Evolutionary conservation across 495 filamentous ascomycete genomes (phyloP).

Genomic region (Bryoglossum gracile): DNA sequence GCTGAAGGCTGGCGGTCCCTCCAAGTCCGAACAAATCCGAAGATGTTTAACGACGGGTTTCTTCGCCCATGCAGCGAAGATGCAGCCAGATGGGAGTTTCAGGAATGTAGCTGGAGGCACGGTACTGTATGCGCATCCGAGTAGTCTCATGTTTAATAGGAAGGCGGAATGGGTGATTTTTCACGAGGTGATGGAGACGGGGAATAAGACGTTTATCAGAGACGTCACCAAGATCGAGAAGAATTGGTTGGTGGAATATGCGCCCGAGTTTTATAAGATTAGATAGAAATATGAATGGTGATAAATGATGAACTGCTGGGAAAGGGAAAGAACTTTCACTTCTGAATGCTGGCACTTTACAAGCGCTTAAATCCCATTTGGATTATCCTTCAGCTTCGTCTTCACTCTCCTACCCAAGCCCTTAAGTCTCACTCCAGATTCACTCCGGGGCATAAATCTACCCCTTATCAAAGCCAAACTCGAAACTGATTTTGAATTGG

Average conservation of each 20-base stretch:
- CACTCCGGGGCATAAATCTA: too few relatives aligned
- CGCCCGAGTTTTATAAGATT: slow-evolving; percentile 72
- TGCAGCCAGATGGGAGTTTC: slow-evolving; percentile 93
- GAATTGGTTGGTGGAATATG: slow-evolving; percentile 84
- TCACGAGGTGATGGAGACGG: slow-evolving; percentile 89
- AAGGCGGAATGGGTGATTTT: slow-evolving; percentile 98
- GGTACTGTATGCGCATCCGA: slow-evolving; percentile 82
- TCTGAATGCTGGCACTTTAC: too few relatives aligned
- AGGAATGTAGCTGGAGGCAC: slow-evolving; percentile 66
- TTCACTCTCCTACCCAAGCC: too few relatives aligned
- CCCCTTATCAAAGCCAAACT: too few relatives aligned
- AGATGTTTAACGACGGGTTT: slow-evolving; percentile 86
- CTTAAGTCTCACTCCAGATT: too few relatives aligned
- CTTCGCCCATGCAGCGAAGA: slow-evolving; percentile 91
- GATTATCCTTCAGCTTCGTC: too few relatives aligned
- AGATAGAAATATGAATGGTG: too few relatives aligned
- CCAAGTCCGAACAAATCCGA: slow-evolving; percentile 65
- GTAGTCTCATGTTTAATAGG: slow-evolving; percentile 91
- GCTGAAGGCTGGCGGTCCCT: slow-evolving; percentile 27
- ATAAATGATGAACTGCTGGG: too few relatives aligned
- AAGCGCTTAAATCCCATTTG: too few relatives aligned
- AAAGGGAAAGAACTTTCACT: too few relatives aligned
- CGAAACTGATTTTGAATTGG: too few relatives aligned
- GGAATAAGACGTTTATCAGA: slow-evolving; percentile 81
- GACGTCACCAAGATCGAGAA: slow-evolving; percentile 91